Conservation (phyloP, 768 basidiomycete genomes). For the Mycena kentingensis region DNA sequence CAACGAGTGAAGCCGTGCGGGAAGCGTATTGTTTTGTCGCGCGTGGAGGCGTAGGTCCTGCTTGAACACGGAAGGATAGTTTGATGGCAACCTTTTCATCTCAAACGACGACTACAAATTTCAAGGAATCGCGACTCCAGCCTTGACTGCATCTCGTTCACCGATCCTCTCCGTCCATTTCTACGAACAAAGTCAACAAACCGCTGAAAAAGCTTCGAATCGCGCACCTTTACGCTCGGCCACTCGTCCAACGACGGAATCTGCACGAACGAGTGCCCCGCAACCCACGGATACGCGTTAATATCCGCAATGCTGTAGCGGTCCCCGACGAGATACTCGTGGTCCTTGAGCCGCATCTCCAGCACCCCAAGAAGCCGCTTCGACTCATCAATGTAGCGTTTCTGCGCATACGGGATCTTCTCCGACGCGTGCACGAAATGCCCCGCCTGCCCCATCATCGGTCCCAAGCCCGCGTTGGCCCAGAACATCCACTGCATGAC, state of each 20-base stretch:
- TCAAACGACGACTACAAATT: no score
- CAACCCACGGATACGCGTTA: constrained; percentile 39
- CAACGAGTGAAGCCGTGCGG: no score
- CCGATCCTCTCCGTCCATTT: background rate
- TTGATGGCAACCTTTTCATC: no score
- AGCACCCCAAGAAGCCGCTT: constrained; percentile 50
- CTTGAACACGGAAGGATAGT: no score
- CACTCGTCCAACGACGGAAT: constrained; percentile 38
- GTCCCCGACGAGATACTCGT: constrained; percentile 50
- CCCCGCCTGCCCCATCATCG: constrained; percentile 20
- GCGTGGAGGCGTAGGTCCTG: no score
- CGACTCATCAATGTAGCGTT: constrained; percentile 50
- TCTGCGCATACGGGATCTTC: constrained; percentile 13
- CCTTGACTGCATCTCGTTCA: no score
- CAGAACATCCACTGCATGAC: constrained; percentile 53
- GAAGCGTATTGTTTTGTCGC: no score
- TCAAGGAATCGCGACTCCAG: no score
- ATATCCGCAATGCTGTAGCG: constrained; percentile 44
- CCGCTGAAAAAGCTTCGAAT: constrained; percentile 6
- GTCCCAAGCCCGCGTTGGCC: constrained; percentile 26
- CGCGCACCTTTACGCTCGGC: constrained; percentile 41
- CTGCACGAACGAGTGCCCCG: constrained; percentile 31
- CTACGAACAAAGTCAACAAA: background rate
- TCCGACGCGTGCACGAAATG: constrained; percentile 7
- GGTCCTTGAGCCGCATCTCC: constrained; percentile 43